Base-by-base conservation (phyloP, 75 land plant species). In the Larix kaempferi region DNA sequence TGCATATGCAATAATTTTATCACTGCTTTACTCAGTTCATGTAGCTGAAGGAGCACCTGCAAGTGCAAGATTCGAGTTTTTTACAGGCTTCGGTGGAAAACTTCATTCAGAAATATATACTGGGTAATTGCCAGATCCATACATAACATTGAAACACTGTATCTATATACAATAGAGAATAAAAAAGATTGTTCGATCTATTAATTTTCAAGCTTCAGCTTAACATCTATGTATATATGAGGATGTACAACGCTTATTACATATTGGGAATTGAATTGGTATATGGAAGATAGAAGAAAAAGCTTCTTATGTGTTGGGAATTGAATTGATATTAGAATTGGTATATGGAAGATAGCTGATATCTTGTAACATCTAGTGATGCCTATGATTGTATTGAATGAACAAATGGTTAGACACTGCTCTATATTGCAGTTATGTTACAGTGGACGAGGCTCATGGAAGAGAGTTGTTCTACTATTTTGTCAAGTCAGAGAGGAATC, bases 401-500 rank as follows among this genome's bases (percentile, higher is more conserved):
- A 49, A 49, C 54, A 49, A 49, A 10, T 49, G 54, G 54, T 49
- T 49, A 49, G 54, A 49, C 13, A 49, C 54, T 49, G 10, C 62
- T 71, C 4, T 39, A 44, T 37, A 44, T 71, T 75, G 61, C 82
- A 89, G 91, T 77, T 89, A 88, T 59, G 77, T 88, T 25, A 74
- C 83, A 5, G 85, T 89, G 56, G 77, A 88, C 67, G 81, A 84
- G 56, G 62, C 27, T 2, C 79, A 78, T 64, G 83, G 78, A 26
- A 59, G 78, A 54, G 39, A 69, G 27, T 76, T 89, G 5, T 89
- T 77, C 80, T 89, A 84, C 76, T 89, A 89, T 73, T 88, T 87
- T 71, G 90, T 89, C 37, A 59, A 81, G 56, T 87, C 91, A 0
- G 80, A 80, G 61, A 73, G 71, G 17, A 81, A 80, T n/a, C 87